Percentiles rank a stretch among this genome's conserved stretches.
These are phyloP conservation scores for Aspergillus ostianus DNA, from an alignment of 495 filamentous ascomycete species.

Conservation along the genomic window DNA sequence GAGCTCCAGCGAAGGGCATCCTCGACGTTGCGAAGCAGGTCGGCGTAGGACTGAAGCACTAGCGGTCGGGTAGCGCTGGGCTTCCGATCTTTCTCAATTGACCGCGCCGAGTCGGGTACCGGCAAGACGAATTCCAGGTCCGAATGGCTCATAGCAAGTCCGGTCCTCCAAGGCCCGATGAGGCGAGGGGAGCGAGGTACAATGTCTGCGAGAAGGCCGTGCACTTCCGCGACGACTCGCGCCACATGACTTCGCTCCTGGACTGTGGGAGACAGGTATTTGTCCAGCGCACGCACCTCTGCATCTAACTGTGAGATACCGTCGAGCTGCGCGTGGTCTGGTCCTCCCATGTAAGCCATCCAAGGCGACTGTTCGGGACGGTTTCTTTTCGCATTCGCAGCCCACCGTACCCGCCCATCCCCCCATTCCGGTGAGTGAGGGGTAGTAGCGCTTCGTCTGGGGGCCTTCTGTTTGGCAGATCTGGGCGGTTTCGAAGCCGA, in stretches of 20 bases:
- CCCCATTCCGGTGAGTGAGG: not conserved
- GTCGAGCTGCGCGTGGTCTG: slow-evolving; percentile 10
- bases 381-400: slow-evolving; percentile 8
- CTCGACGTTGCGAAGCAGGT: slow-evolving; percentile 25
- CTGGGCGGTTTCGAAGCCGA: not conserved
- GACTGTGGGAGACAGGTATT: slow-evolving; percentile 38
- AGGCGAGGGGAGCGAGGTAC: slow-evolving; percentile 34
- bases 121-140: slow-evolving; percentile 47
- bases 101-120: slow-evolving; percentile 24
- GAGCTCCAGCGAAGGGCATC: slow-evolving; percentile 17
- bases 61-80: slow-evolving; percentile 34
- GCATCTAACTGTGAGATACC: slow-evolving; percentile 31
- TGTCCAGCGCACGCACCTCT: slow-evolving; percentile 48
- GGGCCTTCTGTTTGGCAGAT: not conserved
- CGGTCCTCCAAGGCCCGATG: slow-evolving; percentile 54
- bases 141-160: slow-evolving; percentile 50
- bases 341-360: slow-evolving; percentile 22
- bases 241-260: slow-evolving; percentile 31
- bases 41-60: slow-evolving; percentile 21
- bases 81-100: slow-evolving; percentile 21
- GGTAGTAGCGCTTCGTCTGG: not conserved
- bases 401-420: slow-evolving; percentile 18
- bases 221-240: slow-evolving; percentile 29
- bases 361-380: slow-evolving; percentile 31
- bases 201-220: slow-evolving; percentile 16